phyloP scores from a whole-genome alignment of 2,329 filamentous ascomycete species.

The Neobulgaria alba region DNA sequence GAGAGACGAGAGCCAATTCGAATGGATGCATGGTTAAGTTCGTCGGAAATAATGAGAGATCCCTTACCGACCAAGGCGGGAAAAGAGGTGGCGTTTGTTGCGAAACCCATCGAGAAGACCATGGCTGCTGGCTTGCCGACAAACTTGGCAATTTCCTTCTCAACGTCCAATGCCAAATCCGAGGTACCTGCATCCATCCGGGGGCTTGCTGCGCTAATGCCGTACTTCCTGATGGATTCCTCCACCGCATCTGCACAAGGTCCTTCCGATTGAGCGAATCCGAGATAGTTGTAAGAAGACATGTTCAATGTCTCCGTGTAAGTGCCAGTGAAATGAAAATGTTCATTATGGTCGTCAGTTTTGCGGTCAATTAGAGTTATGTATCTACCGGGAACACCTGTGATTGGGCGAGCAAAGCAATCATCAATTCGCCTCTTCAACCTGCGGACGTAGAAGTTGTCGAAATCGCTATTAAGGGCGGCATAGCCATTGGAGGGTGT shows the following conservation, averaged over 20 bases:
- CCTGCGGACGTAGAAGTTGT: conserved; percentile 93
- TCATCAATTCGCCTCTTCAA: conserved; percentile 94
- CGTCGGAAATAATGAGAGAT: conserved; percentile 89
- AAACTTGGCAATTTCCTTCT: conserved; percentile 80
- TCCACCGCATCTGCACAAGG: conserved; percentile 93
- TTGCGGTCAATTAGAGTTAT: conserved; percentile 88
- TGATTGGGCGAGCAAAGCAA: conserved; percentile 87
- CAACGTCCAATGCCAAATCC: conserved; percentile 81
- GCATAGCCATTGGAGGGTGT: conserved; percentile 83
- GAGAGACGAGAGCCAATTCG: conserved; percentile 90
- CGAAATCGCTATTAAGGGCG: conserved; percentile 93
- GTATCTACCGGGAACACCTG: conserved; percentile 86
- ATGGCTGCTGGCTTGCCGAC: conserved; percentile 91
- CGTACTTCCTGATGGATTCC: conserved; percentile 74
- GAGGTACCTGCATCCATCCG: conserved; percentile 78
- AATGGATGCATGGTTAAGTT: conserved; percentile 96
- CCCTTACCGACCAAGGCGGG: conserved; percentile 88
- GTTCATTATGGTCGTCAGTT: conserved; percentile 84
- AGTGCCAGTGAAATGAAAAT: conserved; percentile 82
- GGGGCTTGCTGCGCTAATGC: conserved; percentile 73
- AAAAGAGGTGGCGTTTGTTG: conserved; percentile 90
- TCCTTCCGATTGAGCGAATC: conserved; percentile 94
- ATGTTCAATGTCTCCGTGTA: conserved; percentile 93
- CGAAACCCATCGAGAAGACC: conserved; percentile 98
- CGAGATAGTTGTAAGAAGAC: conserved; percentile 99